These are phyloP conservation scores for Tranzscheliella williamsii DNA, from an alignment of 1,284 basidiomycete species.

Conservation along the genomic window DNA sequence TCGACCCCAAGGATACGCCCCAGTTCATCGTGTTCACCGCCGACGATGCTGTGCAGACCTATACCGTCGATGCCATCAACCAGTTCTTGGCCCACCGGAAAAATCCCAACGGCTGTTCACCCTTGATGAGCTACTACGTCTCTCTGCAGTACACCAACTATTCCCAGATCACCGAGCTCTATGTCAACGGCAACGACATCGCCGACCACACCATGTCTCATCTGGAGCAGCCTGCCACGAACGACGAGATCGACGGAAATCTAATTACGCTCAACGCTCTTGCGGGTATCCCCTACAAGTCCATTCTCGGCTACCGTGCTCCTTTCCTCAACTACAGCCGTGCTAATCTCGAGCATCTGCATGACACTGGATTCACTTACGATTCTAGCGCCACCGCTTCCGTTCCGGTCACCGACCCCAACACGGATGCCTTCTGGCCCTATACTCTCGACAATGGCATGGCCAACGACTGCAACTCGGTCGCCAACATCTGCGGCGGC, in stretches of 20 bases:
- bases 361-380: slow-evolving; percentile 69
- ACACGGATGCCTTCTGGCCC: slow-evolving; percentile 70
- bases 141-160: slow-evolving; percentile 75
- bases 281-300: slow-evolving; percentile 74
- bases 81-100: slow-evolving; percentile 75
- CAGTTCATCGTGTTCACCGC: slow-evolving; percentile 55
- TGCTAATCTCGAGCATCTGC: slow-evolving; percentile 69
- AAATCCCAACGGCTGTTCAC: slow-evolving; percentile 79
- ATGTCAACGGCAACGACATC: slow-evolving; percentile 80
- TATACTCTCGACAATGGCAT: slow-evolving; percentile 68
- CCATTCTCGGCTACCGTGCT: slow-evolving; percentile 76
- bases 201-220: slow-evolving; percentile 90
- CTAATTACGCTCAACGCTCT: slow-evolving; percentile 77
- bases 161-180: slow-evolving; percentile 78
- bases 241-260: slow-evolving; percentile 72
- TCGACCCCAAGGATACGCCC: slow-evolving; percentile 43
- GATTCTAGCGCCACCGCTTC: slow-evolving; percentile 72
- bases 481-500: slow-evolving; percentile 69
- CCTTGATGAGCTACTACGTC: slow-evolving; percentile 63
- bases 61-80: slow-evolving; percentile 73
- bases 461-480: slow-evolving; percentile 74
- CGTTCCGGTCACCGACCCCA: slow-evolving; percentile 70
- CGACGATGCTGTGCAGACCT: slow-evolving; percentile 71
- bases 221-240: slow-evolving; percentile 67
- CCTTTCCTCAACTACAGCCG: slow-evolving; percentile 73